These are phyloP conservation scores for Trypanosoma scelopori DNA, from an alignment of 208 protist species.

Conservation along the genomic window DNA sequence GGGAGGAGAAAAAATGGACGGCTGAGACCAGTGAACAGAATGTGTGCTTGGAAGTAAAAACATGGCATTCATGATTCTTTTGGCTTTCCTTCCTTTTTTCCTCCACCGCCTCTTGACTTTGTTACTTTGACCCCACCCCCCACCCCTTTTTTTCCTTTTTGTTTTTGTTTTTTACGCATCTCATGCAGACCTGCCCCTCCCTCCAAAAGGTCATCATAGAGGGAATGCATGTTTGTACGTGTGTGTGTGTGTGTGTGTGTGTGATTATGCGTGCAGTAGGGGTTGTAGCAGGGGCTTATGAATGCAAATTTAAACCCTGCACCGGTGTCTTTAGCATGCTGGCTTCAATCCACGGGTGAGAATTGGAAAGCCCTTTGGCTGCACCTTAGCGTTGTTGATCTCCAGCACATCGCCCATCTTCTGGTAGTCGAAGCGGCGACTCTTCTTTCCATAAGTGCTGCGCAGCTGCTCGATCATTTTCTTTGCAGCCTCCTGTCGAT, in stretches of 20 bases:
- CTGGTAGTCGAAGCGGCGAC: constrained; percentile 81
- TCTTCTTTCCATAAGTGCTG: constrained; percentile 76
- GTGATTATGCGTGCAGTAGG: too few species aligned
- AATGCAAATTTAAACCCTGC: too few species aligned
- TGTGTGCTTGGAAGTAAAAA: neutral
- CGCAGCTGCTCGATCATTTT: constrained; percentile 86
- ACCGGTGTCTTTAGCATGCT: neutral
- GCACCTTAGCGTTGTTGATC: constrained; percentile 90
- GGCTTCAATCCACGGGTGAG: constrained; percentile 69
- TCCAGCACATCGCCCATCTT: constrained; percentile 92
- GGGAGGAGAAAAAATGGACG: too few species aligned
- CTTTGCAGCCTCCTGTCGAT: constrained; percentile 87
- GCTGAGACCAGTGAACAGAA: neutral
- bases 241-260: too few species aligned
- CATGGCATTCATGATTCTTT: neutral
- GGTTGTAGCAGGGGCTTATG: too few species aligned
- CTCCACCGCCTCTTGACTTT: neutral
- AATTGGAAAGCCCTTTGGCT: constrained; percentile 87
- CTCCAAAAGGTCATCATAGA: too few species aligned
- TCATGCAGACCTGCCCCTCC: too few species aligned
- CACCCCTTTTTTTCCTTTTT: too few species aligned
- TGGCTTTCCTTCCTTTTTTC: neutral
- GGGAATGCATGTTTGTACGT: too few species aligned
- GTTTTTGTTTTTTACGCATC: too few species aligned
- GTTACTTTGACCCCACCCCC: neutral